Conservation (phyloP, 148 eudicot genomes). For the Cornus controversa region DNA sequence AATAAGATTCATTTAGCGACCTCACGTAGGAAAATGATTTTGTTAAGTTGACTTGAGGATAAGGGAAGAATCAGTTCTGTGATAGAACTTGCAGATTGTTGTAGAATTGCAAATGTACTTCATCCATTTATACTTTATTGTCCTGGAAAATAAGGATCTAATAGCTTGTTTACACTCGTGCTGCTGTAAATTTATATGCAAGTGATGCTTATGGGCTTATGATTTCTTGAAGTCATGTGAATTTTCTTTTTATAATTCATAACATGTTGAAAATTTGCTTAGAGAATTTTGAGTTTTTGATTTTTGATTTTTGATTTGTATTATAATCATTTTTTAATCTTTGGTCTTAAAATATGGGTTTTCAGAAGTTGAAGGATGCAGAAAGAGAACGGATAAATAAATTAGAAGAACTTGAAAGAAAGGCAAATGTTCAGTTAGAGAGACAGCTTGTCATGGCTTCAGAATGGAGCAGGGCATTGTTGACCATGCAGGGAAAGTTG, state of each 20-base stretch:
- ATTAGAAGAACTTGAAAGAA: conserved; percentile 76
- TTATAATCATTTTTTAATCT: not conserved
- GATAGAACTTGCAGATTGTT: not conserved
- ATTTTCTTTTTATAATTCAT: not conserved
- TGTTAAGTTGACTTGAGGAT: too few species aligned
- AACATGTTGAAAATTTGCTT: not conserved
- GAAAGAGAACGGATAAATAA: conserved; percentile 67
- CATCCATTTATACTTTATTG: not conserved
- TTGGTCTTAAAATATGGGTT: not conserved
- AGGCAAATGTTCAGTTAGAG: conserved; percentile 82
- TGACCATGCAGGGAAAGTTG: conserved; percentile 70
- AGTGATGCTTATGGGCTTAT: not conserved
- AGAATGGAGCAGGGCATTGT: conserved; percentile 84
- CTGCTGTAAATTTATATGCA: too few species aligned
- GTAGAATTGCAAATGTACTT: not conserved
- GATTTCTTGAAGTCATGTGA: not conserved
- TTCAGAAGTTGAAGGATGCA: conserved; percentile 73
- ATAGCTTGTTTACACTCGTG: not conserved
- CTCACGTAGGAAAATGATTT: too few species aligned
- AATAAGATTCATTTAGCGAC: too few species aligned
- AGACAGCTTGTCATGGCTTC: conserved; percentile 94
- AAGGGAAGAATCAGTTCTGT: not conserved
- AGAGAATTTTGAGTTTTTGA: not conserved
- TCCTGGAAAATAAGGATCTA: not conserved
- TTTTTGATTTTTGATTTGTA: not conserved